Base-by-base conservation (phyloP, 495 filamentous ascomycete genomes). In the Aspergillus leporis region DNA sequence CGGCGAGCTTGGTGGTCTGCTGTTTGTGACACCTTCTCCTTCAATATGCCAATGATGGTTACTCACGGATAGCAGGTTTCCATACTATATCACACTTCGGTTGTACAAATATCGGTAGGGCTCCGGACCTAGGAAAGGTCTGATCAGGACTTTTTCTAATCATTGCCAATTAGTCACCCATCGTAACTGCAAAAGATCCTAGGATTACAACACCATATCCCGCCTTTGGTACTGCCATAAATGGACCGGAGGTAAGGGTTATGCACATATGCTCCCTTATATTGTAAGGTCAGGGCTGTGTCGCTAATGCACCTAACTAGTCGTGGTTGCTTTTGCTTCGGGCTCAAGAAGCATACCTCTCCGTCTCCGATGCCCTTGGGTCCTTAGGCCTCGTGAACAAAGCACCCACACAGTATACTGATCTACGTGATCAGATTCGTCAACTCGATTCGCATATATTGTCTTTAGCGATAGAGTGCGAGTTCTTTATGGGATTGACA, bases 1-100 rank as follows among this genome's bases (percentile, higher is more conserved):
- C 69, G 76, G 21, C 69, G 78, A 16, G 66, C 70, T 30, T 83
- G 80, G 79, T 83, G 80, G 80, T 77, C 76, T 72, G 77, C 77
- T 18, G 75, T 75, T 66, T 32, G 69, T 53, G 3, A 6, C n/a
- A 4, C 41, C 41, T 21, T 16, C 3, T 51, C 46, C 22, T 13
- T 1, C 7, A n/a, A 12, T 5, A 22, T 52, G 7, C 13, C 0
- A 3, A 2, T 7, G 1, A 19, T 32, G 10, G 8, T 21, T 13
- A 23, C 50, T 52, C 13, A 52, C 50, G 8, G 16, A 13, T 38
- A 10, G 16, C 21, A 52, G 50, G 21, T 52, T 19, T 52, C 10
- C 21, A 23, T 28, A 5, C 18, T 52, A 22, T n/a, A 36, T 52
- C 16, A 30, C 8, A 36, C 28, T 19, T 52, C 50, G n/a, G 8